A percentile compares a stretch with the other conserved stretches of the same genome.
phyloP scores from a whole-genome alignment of 225 moss, liverwort and hornwort species.

The Marchantia polymorpha region DNA sequence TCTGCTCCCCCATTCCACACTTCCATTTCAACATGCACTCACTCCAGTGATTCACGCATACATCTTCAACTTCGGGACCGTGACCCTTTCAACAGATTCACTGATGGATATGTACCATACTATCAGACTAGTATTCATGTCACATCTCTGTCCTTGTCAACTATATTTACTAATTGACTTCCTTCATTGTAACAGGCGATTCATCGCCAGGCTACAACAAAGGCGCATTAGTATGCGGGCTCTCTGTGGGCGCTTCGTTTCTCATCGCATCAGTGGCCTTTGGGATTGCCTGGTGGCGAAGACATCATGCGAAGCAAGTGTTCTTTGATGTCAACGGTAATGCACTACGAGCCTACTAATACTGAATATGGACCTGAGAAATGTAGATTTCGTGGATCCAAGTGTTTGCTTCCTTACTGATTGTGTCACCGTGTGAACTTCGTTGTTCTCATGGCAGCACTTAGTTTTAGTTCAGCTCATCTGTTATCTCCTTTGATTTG shows the following conservation, averaged over 20 bases:
- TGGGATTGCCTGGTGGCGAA: constrained; percentile 80
- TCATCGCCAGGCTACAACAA: constrained; percentile 45
- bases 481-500: no score
- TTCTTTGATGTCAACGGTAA: constrained; percentile 93
- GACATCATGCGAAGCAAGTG: constrained; percentile 67
- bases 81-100: neutral
- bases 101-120: neutral
- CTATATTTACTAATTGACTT: neutral
- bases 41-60: no score
- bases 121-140: neutral
- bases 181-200: neutral
- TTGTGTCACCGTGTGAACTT: neutral
- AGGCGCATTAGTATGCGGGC: constrained; percentile 71
- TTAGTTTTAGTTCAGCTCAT: no score
- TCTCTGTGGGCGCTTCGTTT: constrained; percentile 71
- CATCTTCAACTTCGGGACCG: no score
- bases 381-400: neutral
- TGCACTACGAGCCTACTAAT: neutral
- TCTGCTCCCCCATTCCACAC: no score
- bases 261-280: constrained; percentile 64
- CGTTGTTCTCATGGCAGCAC: no score
- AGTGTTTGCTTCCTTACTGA: neutral
- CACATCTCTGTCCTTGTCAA: neutral
- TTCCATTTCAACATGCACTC: no score
- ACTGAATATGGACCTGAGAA: neutral